Evolutionary conservation across 306 rosid genomes (phyloP).

Genomic region (Crataegus laevigata): DNA sequence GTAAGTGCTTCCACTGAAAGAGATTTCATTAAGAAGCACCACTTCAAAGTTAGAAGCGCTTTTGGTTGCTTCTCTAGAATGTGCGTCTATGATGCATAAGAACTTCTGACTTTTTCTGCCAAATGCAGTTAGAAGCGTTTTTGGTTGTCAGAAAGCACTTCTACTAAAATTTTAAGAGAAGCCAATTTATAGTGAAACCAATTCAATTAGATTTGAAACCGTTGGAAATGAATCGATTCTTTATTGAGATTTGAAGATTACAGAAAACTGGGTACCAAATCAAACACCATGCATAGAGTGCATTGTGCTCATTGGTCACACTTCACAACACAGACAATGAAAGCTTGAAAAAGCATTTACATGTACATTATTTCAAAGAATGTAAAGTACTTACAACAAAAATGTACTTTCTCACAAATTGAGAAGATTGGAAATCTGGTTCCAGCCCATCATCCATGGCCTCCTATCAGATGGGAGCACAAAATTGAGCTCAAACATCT

Average conservation of each 20-base stretch:
- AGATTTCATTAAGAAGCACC: background rate
- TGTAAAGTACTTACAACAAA: conserved; percentile 22
- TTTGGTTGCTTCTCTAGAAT: no score
- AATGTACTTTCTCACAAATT: conserved; percentile 43
- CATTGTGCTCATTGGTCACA: background rate
- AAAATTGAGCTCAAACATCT: conserved; percentile 94
- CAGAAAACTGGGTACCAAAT: background rate
- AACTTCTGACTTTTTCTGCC: background rate
- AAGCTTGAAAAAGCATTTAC: conserved; percentile 31
- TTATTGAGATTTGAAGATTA: conserved; percentile 9
- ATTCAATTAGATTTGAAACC: background rate
- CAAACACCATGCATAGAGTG: conserved; percentile 9
- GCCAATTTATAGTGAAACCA: no score
- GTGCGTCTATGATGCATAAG: no score
- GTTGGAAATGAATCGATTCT: conserved; percentile 4
- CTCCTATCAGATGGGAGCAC: conserved; percentile 83
- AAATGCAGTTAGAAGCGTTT: no score
- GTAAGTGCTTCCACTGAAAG: no score
- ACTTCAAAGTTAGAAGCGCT: no score
- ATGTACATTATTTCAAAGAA: conserved; percentile 34
- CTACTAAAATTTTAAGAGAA: no score
- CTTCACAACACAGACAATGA: background rate
- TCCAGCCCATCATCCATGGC: conserved; percentile 90
- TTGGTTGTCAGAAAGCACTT: no score
- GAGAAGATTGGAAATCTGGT: conserved; percentile 69